A percentile compares a stretch with the other conserved stretches of the same genome.
phyloP scores from a whole-genome alignment of 2,329 filamentous ascomycete genomes.

The Phoma sp. region DNA sequence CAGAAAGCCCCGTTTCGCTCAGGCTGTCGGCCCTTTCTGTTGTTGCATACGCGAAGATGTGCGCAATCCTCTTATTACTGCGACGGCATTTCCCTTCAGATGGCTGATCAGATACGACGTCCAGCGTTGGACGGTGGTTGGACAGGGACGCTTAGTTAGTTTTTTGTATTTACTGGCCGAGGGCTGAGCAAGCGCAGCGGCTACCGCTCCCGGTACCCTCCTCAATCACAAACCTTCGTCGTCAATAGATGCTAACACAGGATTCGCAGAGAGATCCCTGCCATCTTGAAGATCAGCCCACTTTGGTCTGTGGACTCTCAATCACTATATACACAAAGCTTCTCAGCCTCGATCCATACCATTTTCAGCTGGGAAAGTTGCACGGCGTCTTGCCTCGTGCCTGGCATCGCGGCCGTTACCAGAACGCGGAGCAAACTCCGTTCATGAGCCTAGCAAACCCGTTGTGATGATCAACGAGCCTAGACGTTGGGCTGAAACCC shows the following conservation, averaged over 20 bases:
- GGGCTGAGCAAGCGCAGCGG: constrained; percentile 5
- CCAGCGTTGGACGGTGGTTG: background rate
- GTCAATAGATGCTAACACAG: background rate
- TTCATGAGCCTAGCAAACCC: background rate
- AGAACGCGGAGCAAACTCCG: constrained; percentile 5
- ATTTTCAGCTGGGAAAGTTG: background rate
- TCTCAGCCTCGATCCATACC: background rate
- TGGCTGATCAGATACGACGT: constrained; percentile 2
- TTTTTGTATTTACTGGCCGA: background rate
- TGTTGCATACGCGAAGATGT: background rate
- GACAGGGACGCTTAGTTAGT: background rate
- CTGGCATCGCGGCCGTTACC: background rate
- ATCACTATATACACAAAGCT: background rate
- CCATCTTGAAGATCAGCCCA: background rate
- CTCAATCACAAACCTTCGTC: background rate
- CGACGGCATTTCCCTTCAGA: no score
- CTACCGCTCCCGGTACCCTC: background rate
- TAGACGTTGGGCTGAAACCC: constrained; percentile 9
- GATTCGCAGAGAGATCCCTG: background rate
- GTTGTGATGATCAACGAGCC: constrained; percentile 1
- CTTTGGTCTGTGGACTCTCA: background rate
- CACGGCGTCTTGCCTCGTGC: background rate
- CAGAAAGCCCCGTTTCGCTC: constrained; percentile 15
- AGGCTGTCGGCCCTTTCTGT: constrained; percentile 8
- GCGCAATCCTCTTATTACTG: background rate